phyloP scores from a whole-genome alignment of 108 stramenopile species.

The Skeletonema tropicum region DNA sequence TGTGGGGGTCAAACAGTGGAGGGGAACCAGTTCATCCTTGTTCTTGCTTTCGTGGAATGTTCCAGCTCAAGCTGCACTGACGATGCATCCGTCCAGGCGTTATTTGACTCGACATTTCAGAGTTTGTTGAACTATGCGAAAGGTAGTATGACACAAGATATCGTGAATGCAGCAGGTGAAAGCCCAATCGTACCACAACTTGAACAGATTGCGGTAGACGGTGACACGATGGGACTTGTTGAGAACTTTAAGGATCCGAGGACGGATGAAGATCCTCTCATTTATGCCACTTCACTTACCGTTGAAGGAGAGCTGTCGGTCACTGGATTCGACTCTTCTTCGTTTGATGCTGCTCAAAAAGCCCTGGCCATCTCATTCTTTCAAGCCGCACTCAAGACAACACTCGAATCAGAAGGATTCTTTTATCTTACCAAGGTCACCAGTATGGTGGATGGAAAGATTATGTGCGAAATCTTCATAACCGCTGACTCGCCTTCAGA shows the following conservation, averaged over 20 bases:
- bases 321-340: neutral
- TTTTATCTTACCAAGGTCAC: neutral
- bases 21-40: no score
- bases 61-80: neutral
- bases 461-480: neutral
- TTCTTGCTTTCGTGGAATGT: neutral
- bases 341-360: neutral
- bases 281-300: slow-evolving; percentile 12
- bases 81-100: neutral
- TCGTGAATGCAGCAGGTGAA: slow-evolving; percentile 8
- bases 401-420: no score
- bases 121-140: neutral
- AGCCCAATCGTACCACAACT: slow-evolving; percentile 15
- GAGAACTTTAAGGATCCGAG: slow-evolving; percentile 19
- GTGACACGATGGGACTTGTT: slow-evolving; percentile 2
- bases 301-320: slow-evolving; percentile 23
- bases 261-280: neutral
- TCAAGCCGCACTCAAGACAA: slow-evolving; percentile 1
- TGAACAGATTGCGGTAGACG: neutral
- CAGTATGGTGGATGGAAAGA: neutral
- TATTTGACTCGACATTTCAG: neutral
- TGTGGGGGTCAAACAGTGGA: slow-evolving; percentile 14
- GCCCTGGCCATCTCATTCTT: slow-evolving; percentile 4
- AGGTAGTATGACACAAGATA: neutral
- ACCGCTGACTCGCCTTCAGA: neutral